These are phyloP conservation scores for Phylloboletellus chloephorus DNA, from an alignment of 1,284 basidiomycete species.

Conservation along the genomic window DNA sequence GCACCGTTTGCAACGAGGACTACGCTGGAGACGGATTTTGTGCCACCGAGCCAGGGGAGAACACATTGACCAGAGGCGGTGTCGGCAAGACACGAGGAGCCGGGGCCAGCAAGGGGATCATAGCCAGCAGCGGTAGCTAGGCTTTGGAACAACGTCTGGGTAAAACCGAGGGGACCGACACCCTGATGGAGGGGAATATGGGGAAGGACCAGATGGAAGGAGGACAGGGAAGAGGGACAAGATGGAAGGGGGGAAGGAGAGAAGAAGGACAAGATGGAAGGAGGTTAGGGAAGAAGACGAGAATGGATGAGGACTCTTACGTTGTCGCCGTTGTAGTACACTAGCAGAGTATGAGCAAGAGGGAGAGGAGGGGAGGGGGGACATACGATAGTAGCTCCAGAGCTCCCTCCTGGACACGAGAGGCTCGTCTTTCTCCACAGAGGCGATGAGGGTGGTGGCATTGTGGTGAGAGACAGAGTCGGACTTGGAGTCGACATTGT, in stretches of 20 bases:
- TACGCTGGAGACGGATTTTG: constrained; percentile 66
- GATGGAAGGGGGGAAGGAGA: neutral
- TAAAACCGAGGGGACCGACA: constrained; percentile 57
- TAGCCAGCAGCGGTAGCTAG: constrained; percentile 64
- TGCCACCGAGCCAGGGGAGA: constrained; percentile 65
- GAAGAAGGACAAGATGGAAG: too few relatives aligned
- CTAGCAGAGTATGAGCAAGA: constrained; percentile 34
- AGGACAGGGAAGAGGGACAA: too few relatives aligned
- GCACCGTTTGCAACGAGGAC: constrained; percentile 72
- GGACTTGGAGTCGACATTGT: constrained; percentile 4
- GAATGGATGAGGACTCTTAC: constrained; percentile 31
- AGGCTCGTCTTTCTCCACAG: constrained; percentile 44
- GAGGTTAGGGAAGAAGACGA: too few relatives aligned
- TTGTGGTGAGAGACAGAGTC: constrained; percentile 1
- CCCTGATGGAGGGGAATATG: constrained; percentile 36
- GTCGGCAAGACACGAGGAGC: constrained; percentile 53
- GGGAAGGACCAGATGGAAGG: neutral
- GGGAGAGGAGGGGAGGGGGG: constrained; percentile 11
- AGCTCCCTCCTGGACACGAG: constrained; percentile 57
- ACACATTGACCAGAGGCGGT: constrained; percentile 65
- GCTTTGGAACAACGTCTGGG: constrained; percentile 69
- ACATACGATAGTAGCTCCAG: constrained; percentile 66
- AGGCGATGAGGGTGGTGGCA: constrained; percentile 25
- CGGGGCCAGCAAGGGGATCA: constrained; percentile 60
- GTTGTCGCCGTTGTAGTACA: constrained; percentile 70